Conservation (phyloP, 2,329 filamentous ascomycete genomes). For the Penicillium sp. region DNA sequence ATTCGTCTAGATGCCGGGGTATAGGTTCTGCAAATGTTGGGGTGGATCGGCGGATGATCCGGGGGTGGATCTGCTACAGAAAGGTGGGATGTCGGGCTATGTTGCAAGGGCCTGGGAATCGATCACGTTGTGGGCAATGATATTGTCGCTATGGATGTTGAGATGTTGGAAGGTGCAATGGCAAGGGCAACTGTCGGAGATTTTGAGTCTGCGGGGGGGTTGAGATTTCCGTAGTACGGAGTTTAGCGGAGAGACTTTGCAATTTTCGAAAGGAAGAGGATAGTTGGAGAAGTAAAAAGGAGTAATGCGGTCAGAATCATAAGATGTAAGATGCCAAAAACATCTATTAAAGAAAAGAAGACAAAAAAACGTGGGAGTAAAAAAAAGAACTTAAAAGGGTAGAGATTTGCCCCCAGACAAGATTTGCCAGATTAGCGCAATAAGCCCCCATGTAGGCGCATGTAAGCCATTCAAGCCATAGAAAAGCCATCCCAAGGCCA, state of each 20-base stretch:
- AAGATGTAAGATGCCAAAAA: neutral
- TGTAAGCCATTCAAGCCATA: neutral
- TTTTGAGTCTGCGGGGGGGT: neutral
- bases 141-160: conserved; percentile 4
- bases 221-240: neutral
- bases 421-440: neutral
- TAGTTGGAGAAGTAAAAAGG: neutral
- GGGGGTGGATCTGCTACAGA: conserved; percentile 1
- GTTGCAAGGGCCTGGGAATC: neutral
- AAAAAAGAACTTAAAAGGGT: neutral
- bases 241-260: neutral
- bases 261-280: neutral
- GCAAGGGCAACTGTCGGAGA: neutral
- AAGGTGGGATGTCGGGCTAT: neutral
- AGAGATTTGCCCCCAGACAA: neutral
- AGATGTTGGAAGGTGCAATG: neutral
- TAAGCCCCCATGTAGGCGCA: neutral
- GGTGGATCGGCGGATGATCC: neutral
- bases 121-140: neutral
- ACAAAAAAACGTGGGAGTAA: neutral
- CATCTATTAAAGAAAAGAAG: neutral
- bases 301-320: neutral
- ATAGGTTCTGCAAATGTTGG: neutral
- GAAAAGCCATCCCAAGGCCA: neutral
- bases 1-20: neutral